Conservation (phyloP, 1,284 basidiomycete species). For the Pyrrhoderma noxium region DNA sequence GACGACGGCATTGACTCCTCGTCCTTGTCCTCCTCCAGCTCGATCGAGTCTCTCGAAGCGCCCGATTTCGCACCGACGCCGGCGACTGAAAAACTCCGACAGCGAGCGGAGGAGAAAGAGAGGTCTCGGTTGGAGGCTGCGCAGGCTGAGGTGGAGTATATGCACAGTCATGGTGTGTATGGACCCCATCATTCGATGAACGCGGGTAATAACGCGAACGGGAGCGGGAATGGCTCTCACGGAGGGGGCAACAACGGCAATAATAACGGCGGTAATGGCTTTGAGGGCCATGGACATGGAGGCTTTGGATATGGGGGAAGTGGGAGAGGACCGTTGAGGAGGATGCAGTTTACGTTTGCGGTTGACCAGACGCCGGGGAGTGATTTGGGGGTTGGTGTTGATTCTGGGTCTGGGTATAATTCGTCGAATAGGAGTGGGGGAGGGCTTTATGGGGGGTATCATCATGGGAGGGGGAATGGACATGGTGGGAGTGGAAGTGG, state of each 20-base stretch:
- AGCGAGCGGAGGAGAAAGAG: conserved; percentile 72
- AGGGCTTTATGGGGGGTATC: background rate
- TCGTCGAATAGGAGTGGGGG: too few relatives aligned
- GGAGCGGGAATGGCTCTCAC: too few relatives aligned
- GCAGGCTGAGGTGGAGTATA: conserved; percentile 44
- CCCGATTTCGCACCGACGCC: conserved; percentile 64
- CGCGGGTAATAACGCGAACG: too few relatives aligned
- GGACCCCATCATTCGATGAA: too few relatives aligned
- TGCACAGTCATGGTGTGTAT: too few relatives aligned
- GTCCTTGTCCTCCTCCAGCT: conserved; percentile 33
- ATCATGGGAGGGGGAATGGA: background rate
- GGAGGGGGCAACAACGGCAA: too few relatives aligned
- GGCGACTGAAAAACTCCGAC: conserved; percentile 66
- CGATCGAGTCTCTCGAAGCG: conserved; percentile 72
- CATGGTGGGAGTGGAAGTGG: background rate
- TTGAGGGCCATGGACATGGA: too few relatives aligned
- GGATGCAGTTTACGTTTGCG: conserved; percentile 81
- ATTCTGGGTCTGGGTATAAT: too few relatives aligned
- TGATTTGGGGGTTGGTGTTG: too few relatives aligned
- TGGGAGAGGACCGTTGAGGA: conserved; percentile 53
- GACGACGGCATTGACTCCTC: conserved; percentile 7
- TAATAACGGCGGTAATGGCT: too few relatives aligned
- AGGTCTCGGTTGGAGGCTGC: conserved; percentile 61
- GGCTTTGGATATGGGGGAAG: too few relatives aligned
- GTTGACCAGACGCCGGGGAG: conserved; percentile 56